Base-by-base conservation (phyloP, 2,329 filamentous ascomycete species). In the Onygenales sp. region DNA sequence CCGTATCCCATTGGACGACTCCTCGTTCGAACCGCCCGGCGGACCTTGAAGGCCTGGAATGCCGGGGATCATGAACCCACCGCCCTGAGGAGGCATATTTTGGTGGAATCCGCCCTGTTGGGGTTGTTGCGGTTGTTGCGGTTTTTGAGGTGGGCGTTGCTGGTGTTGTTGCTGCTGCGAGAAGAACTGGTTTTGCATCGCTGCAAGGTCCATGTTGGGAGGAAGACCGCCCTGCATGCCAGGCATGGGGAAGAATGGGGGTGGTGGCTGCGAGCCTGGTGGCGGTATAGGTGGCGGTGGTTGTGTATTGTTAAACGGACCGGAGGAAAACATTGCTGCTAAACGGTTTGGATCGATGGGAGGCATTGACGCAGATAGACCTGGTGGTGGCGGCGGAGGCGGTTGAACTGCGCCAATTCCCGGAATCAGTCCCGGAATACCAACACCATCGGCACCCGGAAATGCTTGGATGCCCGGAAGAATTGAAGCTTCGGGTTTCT, bases 401-500 rank as follows among this genome's bases (percentile, higher is more conserved):
- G 69, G 69, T 52, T 70, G 69, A 2, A 71, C 70, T 27, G 70
- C 72, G 11, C 75, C 75, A 54, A 78, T 77, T 13, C 72, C 72
- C 21, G 76, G 76, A 8, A 79, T 62, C 21, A 72, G 48, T 59
- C 70, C 62, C 52, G 61, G 51, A 53, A 66, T 46, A 49, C 71
- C 67, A 66, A 76, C 69, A 48, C 76, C 69, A 69, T 73, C 41
- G 72, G 73, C 36, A 65, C 72, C 38, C 75, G 79, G 39, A 81
- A 74, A 33, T 82, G 87, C 64, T 55, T 72, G 80, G 73, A 66
- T 81, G 64, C 50, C 73, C 64, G 69, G 80, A 7, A 80, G 66
- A 17, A 70, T 69, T 17, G 79, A 69, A 55, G 80, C 82, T 33
- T 82, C 71, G 17, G 80, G 86, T 80, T 86, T 89, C 69, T 87